phyloP scores from a whole-genome alignment of 768 basidiomycete species.

The Suillus luteus region DNA sequence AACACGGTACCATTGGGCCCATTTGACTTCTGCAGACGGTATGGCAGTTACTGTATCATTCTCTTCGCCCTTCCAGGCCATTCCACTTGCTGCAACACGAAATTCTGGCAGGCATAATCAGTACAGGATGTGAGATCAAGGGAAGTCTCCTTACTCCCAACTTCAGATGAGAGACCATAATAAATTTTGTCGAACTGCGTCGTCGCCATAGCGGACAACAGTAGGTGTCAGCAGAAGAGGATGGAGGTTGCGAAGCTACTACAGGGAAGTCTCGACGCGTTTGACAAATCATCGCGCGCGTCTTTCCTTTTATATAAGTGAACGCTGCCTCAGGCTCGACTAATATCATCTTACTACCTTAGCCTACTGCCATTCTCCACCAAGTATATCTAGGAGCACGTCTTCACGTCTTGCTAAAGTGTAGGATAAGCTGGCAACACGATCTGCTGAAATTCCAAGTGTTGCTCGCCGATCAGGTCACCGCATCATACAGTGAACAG shows the following conservation, averaged over 20 bases:
- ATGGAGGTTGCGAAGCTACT: slow-evolving; percentile 14
- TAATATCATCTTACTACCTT: background rate
- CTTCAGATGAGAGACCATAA: slow-evolving; percentile 66
- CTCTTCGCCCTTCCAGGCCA: slow-evolving; percentile 92
- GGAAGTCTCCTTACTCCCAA: slow-evolving; percentile 70
- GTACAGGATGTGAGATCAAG: background rate
- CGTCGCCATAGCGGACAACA: slow-evolving; percentile 46
- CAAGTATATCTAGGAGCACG: background rate
- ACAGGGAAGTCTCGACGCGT: slow-evolving; percentile 37
- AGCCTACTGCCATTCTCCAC: too few relatives aligned
- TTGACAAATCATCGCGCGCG: slow-evolving; percentile 27
- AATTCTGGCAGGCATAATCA: slow-evolving; percentile 56
- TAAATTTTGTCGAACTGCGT: slow-evolving; percentile 89
- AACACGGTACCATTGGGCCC: slow-evolving; percentile 89
- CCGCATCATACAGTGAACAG: background rate
- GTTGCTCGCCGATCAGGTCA: background rate
- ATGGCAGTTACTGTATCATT: slow-evolving; percentile 64
- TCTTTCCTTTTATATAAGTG: slow-evolving; percentile 7
- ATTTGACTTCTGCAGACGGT: slow-evolving; percentile 74
- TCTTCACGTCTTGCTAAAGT: background rate
- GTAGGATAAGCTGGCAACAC: background rate
- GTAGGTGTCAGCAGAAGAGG: slow-evolving; percentile 11
- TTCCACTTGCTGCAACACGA: slow-evolving; percentile 84
- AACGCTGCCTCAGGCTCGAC: background rate
- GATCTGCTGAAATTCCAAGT: background rate